These are phyloP conservation scores for Lanmaoa pseudosensibilis DNA, from an alignment of 768 basidiomycete genomes.

Conservation along the genomic window DNA sequence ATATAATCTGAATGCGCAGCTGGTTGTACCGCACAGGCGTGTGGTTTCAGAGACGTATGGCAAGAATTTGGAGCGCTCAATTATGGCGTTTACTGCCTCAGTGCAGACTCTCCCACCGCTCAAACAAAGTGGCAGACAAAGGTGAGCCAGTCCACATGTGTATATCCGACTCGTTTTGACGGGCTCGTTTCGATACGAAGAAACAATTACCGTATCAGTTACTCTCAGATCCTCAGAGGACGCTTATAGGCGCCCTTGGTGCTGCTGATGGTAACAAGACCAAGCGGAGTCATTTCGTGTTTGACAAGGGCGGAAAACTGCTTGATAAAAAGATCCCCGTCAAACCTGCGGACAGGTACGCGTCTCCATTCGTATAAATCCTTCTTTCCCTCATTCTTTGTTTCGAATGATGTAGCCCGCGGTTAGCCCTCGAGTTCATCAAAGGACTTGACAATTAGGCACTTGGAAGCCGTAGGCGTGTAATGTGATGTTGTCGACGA, in stretches of 20 bases:
- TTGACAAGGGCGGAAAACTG: constrained; percentile 88
- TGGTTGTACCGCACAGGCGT: constrained; percentile 92
- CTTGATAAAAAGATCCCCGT: constrained; percentile 84
- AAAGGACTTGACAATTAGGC: constrained; percentile 38
- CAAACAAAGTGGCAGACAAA: constrained; percentile 87
- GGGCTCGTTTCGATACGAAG: constrained; percentile 38
- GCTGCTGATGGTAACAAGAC: constrained; percentile 79
- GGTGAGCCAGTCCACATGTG: constrained; percentile 40
- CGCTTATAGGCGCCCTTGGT: constrained; percentile 78
- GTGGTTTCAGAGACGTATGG: constrained; percentile 84
- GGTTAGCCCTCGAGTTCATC: constrained; percentile 67
- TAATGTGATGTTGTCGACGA: neutral
- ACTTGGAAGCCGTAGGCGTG: neutral
- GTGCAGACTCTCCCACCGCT: constrained; percentile 70
- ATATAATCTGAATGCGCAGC: too few relatives aligned
- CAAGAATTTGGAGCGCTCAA: constrained; percentile 63
- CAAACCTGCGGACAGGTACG: constrained; percentile 80
- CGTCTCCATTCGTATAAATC: neutral
- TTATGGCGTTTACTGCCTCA: constrained; percentile 82
- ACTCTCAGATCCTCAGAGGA: constrained; percentile 84
- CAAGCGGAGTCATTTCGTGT: constrained; percentile 91
- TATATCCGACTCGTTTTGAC: neutral
- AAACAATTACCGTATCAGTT: constrained; percentile 84
- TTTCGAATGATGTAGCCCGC: constrained; percentile 44
- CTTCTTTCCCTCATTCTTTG: neutral